phyloP scores from a whole-genome alignment of 2,329 filamentous ascomycete genomes.

The Paecilomyces sp. region DNA sequence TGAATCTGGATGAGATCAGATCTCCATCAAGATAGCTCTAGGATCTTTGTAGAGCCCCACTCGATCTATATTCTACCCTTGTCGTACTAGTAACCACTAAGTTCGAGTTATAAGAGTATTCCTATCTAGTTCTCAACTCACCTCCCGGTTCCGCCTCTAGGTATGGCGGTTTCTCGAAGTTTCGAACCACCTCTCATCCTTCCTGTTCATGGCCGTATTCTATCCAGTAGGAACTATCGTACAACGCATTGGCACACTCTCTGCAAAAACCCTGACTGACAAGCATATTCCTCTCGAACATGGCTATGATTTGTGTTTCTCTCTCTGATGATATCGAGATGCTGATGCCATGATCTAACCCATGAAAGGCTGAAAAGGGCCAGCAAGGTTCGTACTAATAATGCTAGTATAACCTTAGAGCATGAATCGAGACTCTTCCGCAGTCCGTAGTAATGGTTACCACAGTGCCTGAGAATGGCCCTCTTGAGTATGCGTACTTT shows the following conservation, averaged over 20 bases:
- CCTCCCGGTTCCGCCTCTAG: constrained; percentile 18
- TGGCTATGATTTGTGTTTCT: neutral
- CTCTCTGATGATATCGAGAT: neutral
- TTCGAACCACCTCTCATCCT: constrained; percentile 18
- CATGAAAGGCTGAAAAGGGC: no score
- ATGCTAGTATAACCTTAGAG: no score
- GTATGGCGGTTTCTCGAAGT: constrained; percentile 13
- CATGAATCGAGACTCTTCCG: no score
- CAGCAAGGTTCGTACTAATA: neutral
- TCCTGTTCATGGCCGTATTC: constrained; percentile 19
- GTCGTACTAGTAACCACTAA: no score
- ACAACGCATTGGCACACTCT: constrained; percentile 12
- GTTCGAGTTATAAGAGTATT: no score
- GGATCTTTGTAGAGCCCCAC: no score
- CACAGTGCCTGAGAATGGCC: no score
- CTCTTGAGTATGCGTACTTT: neutral
- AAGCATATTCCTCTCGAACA: constrained; percentile 13
- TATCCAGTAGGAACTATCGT: constrained; percentile 20
- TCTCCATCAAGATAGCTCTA: no score
- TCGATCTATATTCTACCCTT: no score
- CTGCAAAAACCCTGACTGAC: constrained; percentile 20
- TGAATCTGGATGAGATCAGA: no score
- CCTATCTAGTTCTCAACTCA: constrained; percentile 7
- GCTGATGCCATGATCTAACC: neutral
- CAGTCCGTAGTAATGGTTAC: no score